Percentiles rank a stretch among this genome's conserved stretches.
Evolutionary conservation across 371 early-diverging fungal genomes (phyloP).

Genomic region (Lichtheimia ramosa): DNA sequence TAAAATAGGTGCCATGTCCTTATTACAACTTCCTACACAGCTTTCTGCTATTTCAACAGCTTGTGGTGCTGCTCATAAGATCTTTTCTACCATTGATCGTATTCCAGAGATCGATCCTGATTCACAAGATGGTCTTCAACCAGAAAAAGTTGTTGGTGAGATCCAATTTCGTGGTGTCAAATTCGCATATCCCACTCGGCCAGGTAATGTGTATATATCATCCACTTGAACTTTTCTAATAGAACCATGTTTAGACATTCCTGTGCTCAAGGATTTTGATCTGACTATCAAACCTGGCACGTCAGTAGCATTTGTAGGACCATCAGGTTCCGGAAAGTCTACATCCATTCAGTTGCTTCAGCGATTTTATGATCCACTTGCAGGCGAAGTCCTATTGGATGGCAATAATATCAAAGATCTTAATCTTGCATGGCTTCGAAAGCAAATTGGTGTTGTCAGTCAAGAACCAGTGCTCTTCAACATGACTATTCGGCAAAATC

Average conservation of each 20-base stretch:
- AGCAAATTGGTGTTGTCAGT: slow-evolving; percentile 49
- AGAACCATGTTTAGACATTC: no score
- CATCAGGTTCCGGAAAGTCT: slow-evolving; percentile 49
- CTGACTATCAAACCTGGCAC: slow-evolving; percentile 65
- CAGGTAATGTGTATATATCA: no score
- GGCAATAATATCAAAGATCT: slow-evolving; percentile 41
- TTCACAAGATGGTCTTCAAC: slow-evolving; percentile 49
- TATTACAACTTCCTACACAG: slow-evolving; percentile 45
- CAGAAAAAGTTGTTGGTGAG: slow-evolving; percentile 39
- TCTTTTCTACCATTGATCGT: slow-evolving; percentile 77
- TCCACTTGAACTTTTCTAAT: no score
- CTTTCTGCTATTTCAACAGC: slow-evolving; percentile 55
- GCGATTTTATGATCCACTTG: slow-evolving; percentile 68
- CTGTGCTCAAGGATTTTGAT: slow-evolving; percentile 63
- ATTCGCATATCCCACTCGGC: slow-evolving; percentile 79
- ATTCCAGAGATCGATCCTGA: slow-evolving; percentile 56
- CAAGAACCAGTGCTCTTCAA: slow-evolving; percentile 74
- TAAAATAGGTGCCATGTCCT: slow-evolving; percentile 41
- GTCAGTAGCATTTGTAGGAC: slow-evolving; percentile 69
- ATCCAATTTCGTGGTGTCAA: slow-evolving; percentile 70
- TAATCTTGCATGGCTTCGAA: slow-evolving; percentile 44
- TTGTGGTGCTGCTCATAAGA: slow-evolving; percentile 56
- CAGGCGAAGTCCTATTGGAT: slow-evolving; percentile 36
- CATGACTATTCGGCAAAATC: slow-evolving; percentile 33
- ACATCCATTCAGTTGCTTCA: slow-evolving; percentile 68